Conservation (phyloP, 805 yeast genomes). For the Starmerella bombi region DNA sequence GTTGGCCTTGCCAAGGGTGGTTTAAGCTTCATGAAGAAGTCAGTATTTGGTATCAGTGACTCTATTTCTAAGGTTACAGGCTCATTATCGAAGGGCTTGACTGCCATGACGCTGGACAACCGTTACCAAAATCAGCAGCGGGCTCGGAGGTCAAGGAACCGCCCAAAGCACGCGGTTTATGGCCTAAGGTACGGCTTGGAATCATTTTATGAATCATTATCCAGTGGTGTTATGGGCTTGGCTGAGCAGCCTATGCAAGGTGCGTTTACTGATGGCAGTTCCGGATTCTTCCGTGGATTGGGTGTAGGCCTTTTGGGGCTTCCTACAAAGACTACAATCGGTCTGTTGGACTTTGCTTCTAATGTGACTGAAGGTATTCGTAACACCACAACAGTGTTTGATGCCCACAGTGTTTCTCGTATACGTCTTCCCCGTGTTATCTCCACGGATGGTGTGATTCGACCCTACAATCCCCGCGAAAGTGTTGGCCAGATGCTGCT, state of each 20-base stretch:
- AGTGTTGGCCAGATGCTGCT: conserved; percentile 93
- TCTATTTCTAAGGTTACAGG: conserved; percentile 88
- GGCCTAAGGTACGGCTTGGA: conserved; percentile 79
- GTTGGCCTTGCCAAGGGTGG: conserved; percentile 95
- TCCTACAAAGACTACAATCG: conserved; percentile 95
- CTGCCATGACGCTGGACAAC: conserved; percentile 79
- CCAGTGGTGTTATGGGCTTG: conserved; percentile 80
- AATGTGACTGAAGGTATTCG: conserved; percentile 89
- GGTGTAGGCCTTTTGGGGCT: conserved; percentile 92
- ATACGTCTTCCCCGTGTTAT: conserved; percentile 74
- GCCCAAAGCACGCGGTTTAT: conserved; percentile 70
- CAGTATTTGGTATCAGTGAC: conserved; percentile 89
- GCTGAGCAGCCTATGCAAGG: conserved; percentile 88
- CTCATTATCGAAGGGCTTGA: conserved; percentile 83
- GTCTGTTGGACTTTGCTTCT: conserved; percentile 81
- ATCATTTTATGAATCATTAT: conserved; percentile 71
- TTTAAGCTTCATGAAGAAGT: conserved; percentile 79
- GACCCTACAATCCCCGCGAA: conserved; percentile 64
- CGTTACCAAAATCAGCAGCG: conserved; percentile 74
- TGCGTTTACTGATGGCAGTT: conserved; percentile 74
- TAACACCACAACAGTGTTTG: conserved; percentile 76
- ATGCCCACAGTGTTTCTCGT: conserved; percentile 54
- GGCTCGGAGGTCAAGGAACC: conserved; percentile 58
- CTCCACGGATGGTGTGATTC: conserved; percentile 55
- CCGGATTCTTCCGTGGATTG: conserved; percentile 84